Base-by-base conservation (phyloP, 2,329 filamentous ascomycete genomes). In the Aaosphaeria arxii region DNA sequence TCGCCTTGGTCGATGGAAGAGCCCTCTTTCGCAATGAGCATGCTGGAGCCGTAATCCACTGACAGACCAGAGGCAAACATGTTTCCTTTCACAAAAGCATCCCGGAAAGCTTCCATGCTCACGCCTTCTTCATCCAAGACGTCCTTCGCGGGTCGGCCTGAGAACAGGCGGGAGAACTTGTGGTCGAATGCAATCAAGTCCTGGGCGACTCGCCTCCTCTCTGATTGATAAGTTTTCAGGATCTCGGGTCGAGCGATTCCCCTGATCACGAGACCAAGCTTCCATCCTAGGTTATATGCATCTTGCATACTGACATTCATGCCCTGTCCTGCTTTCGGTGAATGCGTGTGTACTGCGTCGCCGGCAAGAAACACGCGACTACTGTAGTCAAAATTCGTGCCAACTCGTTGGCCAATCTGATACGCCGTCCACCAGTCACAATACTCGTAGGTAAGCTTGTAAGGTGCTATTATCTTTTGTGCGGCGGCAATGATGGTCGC, bases 221-320 rank as follows among this genome's bases (percentile, higher is more conserved):
- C 80, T 0, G 70, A 70, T 32, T 78, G 68, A 52, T 81, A 82
- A 1, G 79, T 82, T 48, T 73, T 72, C 1, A 82, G 66, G 11
- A 81, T 71, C 0, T 63, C 60, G 0, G 68, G 67, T 6, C 70
- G 55, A 1, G 69, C 62, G 7, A 69, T 52, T 5, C 73, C 71
- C 30, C 74, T 77, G 24, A 81, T 62, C 0, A 80, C 78, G 30
- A 74, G 61, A 0, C 72, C 74, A 2, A 83, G 62, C 58, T 83
- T 83, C 80, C 80, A 83, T 30, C 76, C 78, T 0, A 83, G 70
- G 53, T 83, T 83, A 64, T 74, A 82, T 4, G 75, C 70, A 62
- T 89, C 86, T 56, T 87, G 84, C 81, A 89, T 86, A 30, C 76
- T 81, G 2, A 87, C 80, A 55, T 89, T 89, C 84, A 88, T 88